These are phyloP conservation scores for Candida hungchunana DNA, from an alignment of 805 yeast species.

Conservation along the genomic window DNA sequence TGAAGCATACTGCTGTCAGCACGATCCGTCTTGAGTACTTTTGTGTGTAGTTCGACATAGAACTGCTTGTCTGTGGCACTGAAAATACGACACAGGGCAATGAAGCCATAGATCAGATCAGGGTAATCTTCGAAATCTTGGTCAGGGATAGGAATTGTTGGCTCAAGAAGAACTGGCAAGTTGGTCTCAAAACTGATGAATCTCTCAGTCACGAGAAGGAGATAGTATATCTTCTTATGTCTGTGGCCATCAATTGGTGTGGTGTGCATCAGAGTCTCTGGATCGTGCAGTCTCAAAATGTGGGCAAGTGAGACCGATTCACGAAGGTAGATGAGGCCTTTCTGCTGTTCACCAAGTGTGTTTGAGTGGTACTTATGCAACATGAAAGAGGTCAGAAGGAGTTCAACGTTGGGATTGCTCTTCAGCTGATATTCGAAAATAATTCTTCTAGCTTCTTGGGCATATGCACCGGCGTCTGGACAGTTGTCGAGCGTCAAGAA, in stretches of 20 bases:
- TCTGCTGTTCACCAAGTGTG: slow-evolving; percentile 14
- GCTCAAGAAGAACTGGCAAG: slow-evolving; percentile 22
- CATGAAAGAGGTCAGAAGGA: slow-evolving; percentile 20
- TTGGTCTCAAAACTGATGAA: slow-evolving; percentile 20
- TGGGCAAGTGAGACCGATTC: slow-evolving; percentile 24
- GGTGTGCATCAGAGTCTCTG: slow-evolving; percentile 10
- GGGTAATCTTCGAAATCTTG: slow-evolving; percentile 25
- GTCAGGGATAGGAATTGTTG: slow-evolving; percentile 22
- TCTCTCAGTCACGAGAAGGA: slow-evolving; percentile 22
- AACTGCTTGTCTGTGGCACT: slow-evolving; percentile 23
- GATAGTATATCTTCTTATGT: slow-evolving; percentile 22
- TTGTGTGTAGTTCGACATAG: slow-evolving; percentile 20
- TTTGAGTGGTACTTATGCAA: slow-evolving; percentile 22
- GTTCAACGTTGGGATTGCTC: slow-evolving; percentile 14
- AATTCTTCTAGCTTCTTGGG: slow-evolving; percentile 22
- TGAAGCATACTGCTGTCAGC: slow-evolving; percentile 6
- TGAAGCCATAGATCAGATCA: slow-evolving; percentile 22
- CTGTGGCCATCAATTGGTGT: slow-evolving; percentile 19
- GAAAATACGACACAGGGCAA: slow-evolving; percentile 22
- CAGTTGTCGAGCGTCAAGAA: slow-evolving; percentile 17
- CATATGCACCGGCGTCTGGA: slow-evolving; percentile 18
- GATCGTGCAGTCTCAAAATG: slow-evolving; percentile 21
- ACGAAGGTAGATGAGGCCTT: slow-evolving; percentile 20
- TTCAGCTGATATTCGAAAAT: slow-evolving; percentile 17
- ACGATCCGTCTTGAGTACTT: slow-evolving; percentile 13